phyloP scores from a whole-genome alignment of 2,329 filamentous ascomycete genomes.

The Trichoderma cornu-damae region DNA sequence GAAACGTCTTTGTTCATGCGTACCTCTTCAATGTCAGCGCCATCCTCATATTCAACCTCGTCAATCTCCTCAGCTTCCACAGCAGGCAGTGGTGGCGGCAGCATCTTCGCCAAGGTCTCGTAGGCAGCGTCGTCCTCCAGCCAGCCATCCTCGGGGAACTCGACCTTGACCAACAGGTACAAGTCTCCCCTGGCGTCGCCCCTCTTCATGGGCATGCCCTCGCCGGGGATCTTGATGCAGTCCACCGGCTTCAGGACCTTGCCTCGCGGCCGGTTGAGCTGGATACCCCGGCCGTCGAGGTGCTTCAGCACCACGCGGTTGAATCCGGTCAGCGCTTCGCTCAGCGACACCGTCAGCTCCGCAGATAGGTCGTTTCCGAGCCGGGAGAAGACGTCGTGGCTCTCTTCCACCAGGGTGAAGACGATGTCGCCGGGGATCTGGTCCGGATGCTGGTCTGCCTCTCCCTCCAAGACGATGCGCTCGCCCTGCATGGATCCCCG shows the following conservation, averaged over 20 bases:
- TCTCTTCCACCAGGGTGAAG: constrained; percentile 77
- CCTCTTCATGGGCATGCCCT: constrained; percentile 92
- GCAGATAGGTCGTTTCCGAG: constrained; percentile 80
- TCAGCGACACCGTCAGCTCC: constrained; percentile 72
- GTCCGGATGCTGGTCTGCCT: constrained; percentile 88
- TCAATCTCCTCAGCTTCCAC: constrained; percentile 73
- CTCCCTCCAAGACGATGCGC: constrained; percentile 81
- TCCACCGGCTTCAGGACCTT: constrained; percentile 79
- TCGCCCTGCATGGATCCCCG: constrained; percentile 82
- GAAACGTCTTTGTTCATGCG: constrained; percentile 28
- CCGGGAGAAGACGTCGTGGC: constrained; percentile 76
- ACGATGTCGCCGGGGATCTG: constrained; percentile 89
- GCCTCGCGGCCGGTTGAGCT: constrained; percentile 72
- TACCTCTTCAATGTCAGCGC: constrained; percentile 75
- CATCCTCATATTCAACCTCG: constrained; percentile 80
- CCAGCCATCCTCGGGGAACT: constrained; percentile 88
- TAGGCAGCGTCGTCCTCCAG: constrained; percentile 65
- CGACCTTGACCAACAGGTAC: constrained; percentile 77
- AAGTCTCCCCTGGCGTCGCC: constrained; percentile 80
- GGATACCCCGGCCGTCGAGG: constrained; percentile 86
- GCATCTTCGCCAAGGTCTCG: constrained; percentile 64
- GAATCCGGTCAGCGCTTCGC: constrained; percentile 83
- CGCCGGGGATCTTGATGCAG: constrained; percentile 76
- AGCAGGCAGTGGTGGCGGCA: constrained; percentile 59
- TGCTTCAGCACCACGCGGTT: constrained; percentile 86